A percentile compares a stretch with the other conserved stretches of the same genome.
phyloP scores from a whole-genome alignment of 1,284 basidiomycete species.

The Ustanciosporium gigantosporum region DNA sequence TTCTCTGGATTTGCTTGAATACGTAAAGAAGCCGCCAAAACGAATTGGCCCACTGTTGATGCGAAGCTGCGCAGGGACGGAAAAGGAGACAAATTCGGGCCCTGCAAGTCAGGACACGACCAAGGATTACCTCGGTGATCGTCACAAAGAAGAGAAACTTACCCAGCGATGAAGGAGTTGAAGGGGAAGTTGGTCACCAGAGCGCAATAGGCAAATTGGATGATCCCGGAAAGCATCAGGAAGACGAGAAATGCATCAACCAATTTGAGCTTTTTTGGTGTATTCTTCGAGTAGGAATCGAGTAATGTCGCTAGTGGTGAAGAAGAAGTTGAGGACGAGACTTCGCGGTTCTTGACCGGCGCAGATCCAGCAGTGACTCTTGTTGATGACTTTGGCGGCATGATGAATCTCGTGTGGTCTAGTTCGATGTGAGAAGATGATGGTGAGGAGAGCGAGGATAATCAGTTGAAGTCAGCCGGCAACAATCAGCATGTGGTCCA shows the following conservation, averaged over 20 bases:
- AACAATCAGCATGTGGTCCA: too few species aligned
- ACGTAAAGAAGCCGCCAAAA: conserved; percentile 86
- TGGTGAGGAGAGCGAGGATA: neutral
- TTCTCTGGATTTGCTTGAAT: conserved; percentile 89
- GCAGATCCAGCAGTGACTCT: too few species aligned
- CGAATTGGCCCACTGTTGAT: conserved; percentile 94
- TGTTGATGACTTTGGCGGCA: conserved; percentile 30
- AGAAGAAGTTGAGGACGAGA: neutral
- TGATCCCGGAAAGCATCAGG: conserved; percentile 84
- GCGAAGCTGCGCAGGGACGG: conserved; percentile 70
- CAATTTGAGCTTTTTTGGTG: conserved; percentile 83
- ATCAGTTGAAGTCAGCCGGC: too few species aligned
- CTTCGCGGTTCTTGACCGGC: neutral
- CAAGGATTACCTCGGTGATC: too few species aligned
- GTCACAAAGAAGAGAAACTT: conserved; percentile 62
- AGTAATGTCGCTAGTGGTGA: conserved; percentile 64
- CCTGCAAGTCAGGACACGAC: neutral
- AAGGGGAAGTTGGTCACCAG: conserved; percentile 92
- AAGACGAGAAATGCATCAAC: conserved; percentile 91
- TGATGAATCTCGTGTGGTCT: too few species aligned
- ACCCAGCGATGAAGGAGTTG: conserved; percentile 96
- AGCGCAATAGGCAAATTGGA: conserved; percentile 89
- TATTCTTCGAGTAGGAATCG: conserved; percentile 76
- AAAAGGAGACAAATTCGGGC: neutral
- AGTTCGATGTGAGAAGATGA: neutral